Conservation (phyloP, 139 green algal genomes). For the Protoeuglena noctilucae region DNA sequence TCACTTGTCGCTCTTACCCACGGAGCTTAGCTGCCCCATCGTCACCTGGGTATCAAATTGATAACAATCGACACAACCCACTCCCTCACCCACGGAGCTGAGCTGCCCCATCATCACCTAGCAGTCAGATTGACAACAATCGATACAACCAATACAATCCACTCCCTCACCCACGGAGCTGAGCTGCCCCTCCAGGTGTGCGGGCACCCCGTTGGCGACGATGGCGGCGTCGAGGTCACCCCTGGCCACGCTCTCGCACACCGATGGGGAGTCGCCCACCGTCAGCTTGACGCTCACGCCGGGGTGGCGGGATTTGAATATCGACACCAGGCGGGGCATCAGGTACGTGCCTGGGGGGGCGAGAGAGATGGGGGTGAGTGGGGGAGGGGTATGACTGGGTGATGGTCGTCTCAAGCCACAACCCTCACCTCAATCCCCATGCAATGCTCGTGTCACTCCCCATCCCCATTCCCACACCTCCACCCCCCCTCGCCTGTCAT, state of each 20-base stretch:
- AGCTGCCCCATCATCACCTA: conserved; percentile 10
- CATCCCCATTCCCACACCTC: too few relatives aligned
- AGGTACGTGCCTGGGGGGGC: conserved; percentile 33
- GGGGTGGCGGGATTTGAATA: not conserved
- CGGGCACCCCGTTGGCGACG: conserved; percentile 23
- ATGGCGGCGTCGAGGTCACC: conserved; percentile 24
- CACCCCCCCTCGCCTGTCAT: too few relatives aligned
- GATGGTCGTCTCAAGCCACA: too few relatives aligned
- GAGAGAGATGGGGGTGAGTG: too few relatives aligned
- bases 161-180: conserved; percentile 8
- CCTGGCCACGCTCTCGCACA: conserved; percentile 15
- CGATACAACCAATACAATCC: not conserved
- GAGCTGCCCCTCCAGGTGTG: conserved; percentile 10
- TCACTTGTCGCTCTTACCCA: too few relatives aligned
- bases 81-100: conserved; percentile 8
- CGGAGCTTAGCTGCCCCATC: conserved; percentile 15
- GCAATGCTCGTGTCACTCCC: too few relatives aligned
- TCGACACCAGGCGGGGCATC: conserved; percentile 20
- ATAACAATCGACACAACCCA: not conserved
- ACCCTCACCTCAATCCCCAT: too few relatives aligned
- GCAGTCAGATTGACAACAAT: too few relatives aligned
- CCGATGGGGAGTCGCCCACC: conserved; percentile 13
- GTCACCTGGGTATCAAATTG: not conserved
- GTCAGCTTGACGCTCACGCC: conserved; percentile 16
- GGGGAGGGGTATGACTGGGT: too few relatives aligned